phyloP scores from a whole-genome alignment of 805 yeast species.

The Ogataea glucozyma region DNA sequence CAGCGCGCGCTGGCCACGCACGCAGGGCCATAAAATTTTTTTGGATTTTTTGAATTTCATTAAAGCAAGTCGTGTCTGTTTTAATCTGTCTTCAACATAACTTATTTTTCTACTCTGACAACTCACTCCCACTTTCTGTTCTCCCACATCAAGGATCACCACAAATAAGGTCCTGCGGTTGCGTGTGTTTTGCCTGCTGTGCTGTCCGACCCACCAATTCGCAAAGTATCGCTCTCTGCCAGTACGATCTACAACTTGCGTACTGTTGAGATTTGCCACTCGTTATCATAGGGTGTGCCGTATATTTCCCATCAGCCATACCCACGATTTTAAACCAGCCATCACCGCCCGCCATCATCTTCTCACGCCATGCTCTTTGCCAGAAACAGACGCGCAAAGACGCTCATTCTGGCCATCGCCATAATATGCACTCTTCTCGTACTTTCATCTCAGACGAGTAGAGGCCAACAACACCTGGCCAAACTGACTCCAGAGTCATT shows the following conservation, averaged over 20 bases:
- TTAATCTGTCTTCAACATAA: background rate
- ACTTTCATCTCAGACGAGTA: conserved; percentile 11
- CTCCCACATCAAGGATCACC: too few relatives aligned
- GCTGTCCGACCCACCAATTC: too few relatives aligned
- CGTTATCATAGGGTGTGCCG: too few relatives aligned
- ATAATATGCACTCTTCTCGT: conserved; percentile 16
- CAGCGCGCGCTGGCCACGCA: background rate
- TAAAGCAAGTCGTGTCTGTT: conserved; percentile 10
- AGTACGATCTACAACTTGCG: too few relatives aligned
- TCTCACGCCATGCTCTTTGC: conserved; percentile 20
- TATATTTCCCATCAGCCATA: background rate
- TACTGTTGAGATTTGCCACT: too few relatives aligned
- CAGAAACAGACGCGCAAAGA: conserved; percentile 26
- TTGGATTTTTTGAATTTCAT: too few relatives aligned
- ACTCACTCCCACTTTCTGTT: conserved; percentile 1
- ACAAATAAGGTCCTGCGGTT: too few relatives aligned
- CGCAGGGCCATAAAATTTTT: conserved; percentile 3
- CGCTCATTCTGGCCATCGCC: conserved; percentile 15
- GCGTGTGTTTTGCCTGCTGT: too few relatives aligned
- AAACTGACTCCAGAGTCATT: conserved; percentile 11
- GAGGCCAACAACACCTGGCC: conserved; percentile 9
- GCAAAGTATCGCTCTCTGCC: too few relatives aligned
- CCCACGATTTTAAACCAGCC: background rate
- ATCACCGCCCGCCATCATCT: background rate
- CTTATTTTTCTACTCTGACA: background rate